Evolutionary conservation across 495 filamentous ascomycete species (phyloP), one percentile per base, ranked within the genome.

Genomic region (Aspergillus wentii): DNA sequence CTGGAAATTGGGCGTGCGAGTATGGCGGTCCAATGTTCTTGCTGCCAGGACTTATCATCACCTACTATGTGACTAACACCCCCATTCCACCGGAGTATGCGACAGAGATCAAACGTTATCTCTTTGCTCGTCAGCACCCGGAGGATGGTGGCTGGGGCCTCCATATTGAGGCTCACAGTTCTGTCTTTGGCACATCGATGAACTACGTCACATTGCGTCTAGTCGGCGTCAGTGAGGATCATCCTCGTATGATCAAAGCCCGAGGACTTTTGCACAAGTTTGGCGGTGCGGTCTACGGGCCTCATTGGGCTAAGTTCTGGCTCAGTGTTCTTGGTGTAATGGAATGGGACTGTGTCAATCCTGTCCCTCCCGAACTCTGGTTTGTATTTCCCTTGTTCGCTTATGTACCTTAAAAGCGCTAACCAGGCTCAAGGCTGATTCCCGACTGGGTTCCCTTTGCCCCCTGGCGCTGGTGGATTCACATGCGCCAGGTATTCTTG

Each of bases 391-490:
- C 27, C 23, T 35, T 45, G 19, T 15, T 22, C 35, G 20, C 21
- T 33, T 8, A 4, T 20, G 7, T 18, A 2, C 15, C 8, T n/a
- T 5, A n/a, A n/a, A n/a, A n/a, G 13, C 13, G 13, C 31, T 51
- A 30, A 45, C 37, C 46, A 22, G 43, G 21, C 13, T 17, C 8
- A 36, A 80, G 76, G 76, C 76, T 96, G 17, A 68, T 98, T 2
- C 94, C 92, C 2, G 88, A 97, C 59, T 97, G 92, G 91, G 78
- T 90, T 10, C 94, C 92, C 1, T 76, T 97, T 48, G 82, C 87
- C 8, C 92, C 94, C 0, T 97, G 94, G 92, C 73, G 88, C 31
- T 98, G 92, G 92, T 98, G 92, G 92, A 88, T 95, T 44, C 92
- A 98, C 44, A 95, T 95, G 61, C 87, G 92, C 11, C 79, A 83